These are phyloP conservation scores for Mycena metata DNA, from an alignment of 768 basidiomycete species.

Conservation along the genomic window DNA sequence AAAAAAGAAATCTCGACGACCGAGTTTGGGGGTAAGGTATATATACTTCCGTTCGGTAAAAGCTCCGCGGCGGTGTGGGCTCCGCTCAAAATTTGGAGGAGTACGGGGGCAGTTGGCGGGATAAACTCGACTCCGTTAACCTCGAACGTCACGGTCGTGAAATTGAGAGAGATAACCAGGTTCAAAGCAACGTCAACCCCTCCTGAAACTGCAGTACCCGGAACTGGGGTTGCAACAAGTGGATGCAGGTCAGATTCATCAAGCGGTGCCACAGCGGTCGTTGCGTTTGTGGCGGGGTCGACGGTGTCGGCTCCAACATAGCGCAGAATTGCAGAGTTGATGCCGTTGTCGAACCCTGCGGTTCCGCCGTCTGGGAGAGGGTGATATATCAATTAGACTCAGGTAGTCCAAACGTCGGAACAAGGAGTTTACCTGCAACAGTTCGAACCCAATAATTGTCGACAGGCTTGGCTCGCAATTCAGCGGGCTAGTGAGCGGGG, in stretches of 20 bases:
- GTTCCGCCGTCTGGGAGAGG: conserved; percentile 42
- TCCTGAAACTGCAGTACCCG: too few species aligned
- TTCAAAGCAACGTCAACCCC: conserved; percentile 2
- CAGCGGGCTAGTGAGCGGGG: too few species aligned
- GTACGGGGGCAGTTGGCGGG: conserved; percentile 57
- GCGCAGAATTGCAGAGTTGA: conserved; percentile 66
- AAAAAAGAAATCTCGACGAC: too few species aligned
- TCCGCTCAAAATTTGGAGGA: conserved; percentile 66
- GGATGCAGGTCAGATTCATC: conserved; percentile 57
- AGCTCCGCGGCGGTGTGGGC: conserved; percentile 53
- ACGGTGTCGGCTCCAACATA: conserved; percentile 59
- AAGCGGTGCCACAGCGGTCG: conserved; percentile 45
- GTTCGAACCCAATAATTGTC: conserved; percentile 68
- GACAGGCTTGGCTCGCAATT: conserved; percentile 37
- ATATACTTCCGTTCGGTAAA: conserved; percentile 56
- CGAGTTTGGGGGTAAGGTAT: conserved; percentile 56
- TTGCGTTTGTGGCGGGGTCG: conserved; percentile 57
- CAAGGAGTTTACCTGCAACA: too few species aligned
- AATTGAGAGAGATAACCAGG: neutral
- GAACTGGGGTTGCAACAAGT: conserved; percentile 34
- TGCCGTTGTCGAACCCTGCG: conserved; percentile 50
- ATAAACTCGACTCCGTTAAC: conserved; percentile 39
- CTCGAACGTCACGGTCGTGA: neutral
- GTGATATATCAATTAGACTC: too few species aligned
- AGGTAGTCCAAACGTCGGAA: too few species aligned